Percentiles rank a stretch among this genome's conserved stretches.
Conservation (phyloP, 345 rosid species). For the Pugionium cornutum region DNA sequence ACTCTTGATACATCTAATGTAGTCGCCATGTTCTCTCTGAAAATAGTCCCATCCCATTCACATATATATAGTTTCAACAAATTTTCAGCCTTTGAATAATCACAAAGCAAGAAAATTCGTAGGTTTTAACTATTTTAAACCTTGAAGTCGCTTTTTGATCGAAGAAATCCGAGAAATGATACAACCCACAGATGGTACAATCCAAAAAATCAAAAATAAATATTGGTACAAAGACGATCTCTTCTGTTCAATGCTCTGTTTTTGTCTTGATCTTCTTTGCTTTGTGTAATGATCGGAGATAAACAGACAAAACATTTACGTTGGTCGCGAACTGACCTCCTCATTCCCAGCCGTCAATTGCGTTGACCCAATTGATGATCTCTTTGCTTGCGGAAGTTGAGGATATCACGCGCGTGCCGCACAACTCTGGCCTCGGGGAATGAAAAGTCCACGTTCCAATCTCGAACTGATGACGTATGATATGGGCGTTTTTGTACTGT, state of each 20-base stretch:
- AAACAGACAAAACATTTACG: conserved; percentile 43
- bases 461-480: too few species aligned
- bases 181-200: not conserved
- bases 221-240: not conserved
- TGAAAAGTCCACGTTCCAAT: too few species aligned
- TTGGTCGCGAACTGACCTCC: conserved; percentile 22
- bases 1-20: conserved; percentile 85
- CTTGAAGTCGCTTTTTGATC: not conserved
- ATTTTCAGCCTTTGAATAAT: not conserved
- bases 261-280: conserved; percentile 25
- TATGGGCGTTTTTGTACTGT: too few species aligned
- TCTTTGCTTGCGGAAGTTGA: too few species aligned
- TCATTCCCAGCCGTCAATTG: conserved; percentile 36
- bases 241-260: conserved; percentile 21
- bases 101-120: too few species aligned
- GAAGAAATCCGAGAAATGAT: not conserved
- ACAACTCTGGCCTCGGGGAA: too few species aligned
- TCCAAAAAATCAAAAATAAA: not conserved
- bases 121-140: not conserved
- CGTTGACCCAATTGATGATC: conserved; percentile 4
- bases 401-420: too few species aligned
- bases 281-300: conserved; percentile 31
- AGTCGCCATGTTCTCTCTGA: conserved; percentile 52
- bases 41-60: not conserved
- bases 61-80: not conserved